Evolutionary conservation across 2,329 filamentous ascomycete genomes (phyloP), one percentile per base, ranked within the genome.

Genomic region (Colletotrichum viniferum): DNA sequence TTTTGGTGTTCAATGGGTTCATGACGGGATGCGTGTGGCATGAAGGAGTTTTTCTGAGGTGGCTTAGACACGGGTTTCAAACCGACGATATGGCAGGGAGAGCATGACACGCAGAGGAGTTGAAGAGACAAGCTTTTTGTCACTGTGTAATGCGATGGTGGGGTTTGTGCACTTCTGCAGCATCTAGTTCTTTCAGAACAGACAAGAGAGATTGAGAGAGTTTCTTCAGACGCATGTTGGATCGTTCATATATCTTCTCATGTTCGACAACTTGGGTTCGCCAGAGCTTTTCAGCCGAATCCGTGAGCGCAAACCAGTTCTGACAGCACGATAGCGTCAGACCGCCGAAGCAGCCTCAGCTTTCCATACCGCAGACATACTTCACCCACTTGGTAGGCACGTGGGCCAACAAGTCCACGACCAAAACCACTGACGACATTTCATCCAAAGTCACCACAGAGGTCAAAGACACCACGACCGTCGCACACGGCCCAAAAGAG

Each of bases 231-330:
- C 0, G 0, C n/a, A 1, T 21, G 10, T 13, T 4, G 4, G 12
- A 7, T 52, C 43, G 5, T 0, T 4, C 0, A 52, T 4, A 52
- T 21, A 1, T 21, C n/a, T 52, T 7, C 12, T 52, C 10, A 3
- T 52, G 6, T 13, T 21, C 4, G 43, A 21, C n/a, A 1, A 4
- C 43, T 21, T 1, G n/a, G 0, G 43, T 1, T 21, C 10, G n/a
- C 18, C 10, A 21, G 1, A 48, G 0, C 43, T 7, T 2, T 48
- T 13, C n/a, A 52, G n/a, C 43, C 0, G 1, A 52, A 0, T 13
- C 4, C 4, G 43, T 7, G 43, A 52, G 43, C 6, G 3, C 43
- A 52, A 7, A 7, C n/a, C 18, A 48, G 10, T 52, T 13, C 43
- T 13, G n/a, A 13, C 6, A 52, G 43, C 12, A 13, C 43, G n/a